Conservation (phyloP, 352 stramenopile species). For the Pythium guiyangense region DNA sequence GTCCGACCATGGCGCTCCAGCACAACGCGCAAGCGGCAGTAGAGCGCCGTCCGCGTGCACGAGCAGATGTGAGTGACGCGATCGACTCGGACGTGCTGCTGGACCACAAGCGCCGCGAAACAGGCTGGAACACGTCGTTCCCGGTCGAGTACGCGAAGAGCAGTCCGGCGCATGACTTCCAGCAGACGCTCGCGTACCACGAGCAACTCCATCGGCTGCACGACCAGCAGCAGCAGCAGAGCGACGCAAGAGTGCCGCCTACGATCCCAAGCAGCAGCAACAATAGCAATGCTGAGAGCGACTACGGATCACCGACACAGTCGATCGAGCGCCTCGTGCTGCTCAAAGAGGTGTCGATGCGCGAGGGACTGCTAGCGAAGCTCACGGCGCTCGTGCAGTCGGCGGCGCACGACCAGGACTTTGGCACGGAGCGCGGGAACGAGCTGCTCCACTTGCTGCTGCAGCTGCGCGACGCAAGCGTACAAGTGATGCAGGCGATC, state of each 20-base stretch:
- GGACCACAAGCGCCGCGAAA: conserved; percentile 49
- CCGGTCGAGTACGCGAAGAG: conserved; percentile 51
- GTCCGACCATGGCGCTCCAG: conserved; percentile 20
- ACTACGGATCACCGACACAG: background rate
- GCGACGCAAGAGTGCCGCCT: background rate
- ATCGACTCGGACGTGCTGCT: conserved; percentile 8
- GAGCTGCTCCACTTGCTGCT: conserved; percentile 65
- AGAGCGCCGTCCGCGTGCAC: conserved; percentile 6
- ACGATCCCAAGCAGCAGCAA: background rate
- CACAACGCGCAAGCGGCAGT: conserved; percentile 14
- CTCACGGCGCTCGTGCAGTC: conserved; percentile 34
- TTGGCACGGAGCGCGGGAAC: conserved; percentile 38
- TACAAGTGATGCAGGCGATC: conserved; percentile 48
- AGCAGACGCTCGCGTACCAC: conserved; percentile 57
- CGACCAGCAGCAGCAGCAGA: conserved; percentile 3
- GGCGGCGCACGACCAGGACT: conserved; percentile 18
- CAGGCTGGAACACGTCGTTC: conserved; percentile 68
- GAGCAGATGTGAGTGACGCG: background rate
- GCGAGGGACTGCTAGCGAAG: conserved; percentile 49
- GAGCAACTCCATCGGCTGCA: conserved; percentile 33
- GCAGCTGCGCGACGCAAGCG: conserved; percentile 50
- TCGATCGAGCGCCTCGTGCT: conserved; percentile 33
- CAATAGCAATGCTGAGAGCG: background rate
- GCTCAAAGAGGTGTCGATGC: conserved; percentile 52
- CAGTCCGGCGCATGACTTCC: conserved; percentile 32